phyloP scores from a whole-genome alignment of 306 rosid genomes.

The Biancaea sappan region DNA sequence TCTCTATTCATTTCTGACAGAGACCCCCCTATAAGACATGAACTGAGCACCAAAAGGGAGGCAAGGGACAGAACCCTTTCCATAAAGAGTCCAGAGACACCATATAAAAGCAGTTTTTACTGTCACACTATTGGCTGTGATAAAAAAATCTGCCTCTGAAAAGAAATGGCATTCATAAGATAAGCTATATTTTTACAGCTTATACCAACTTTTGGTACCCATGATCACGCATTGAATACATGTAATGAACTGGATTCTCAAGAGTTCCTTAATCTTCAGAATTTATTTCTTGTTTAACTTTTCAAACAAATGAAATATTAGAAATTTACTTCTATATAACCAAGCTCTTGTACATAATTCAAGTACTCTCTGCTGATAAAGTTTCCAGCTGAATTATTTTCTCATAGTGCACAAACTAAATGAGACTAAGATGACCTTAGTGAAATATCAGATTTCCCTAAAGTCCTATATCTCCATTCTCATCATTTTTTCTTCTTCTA shows the following conservation, averaged over 20 bases:
- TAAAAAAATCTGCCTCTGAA: neutral
- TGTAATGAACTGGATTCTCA: neutral
- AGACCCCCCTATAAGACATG: too few species aligned
- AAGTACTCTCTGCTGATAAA: neutral
- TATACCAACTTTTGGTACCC: neutral
- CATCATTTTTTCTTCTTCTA: neutral
- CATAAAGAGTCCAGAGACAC: neutral
- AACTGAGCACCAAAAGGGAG: neutral
- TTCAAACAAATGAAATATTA: neutral
- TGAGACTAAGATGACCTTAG: neutral
- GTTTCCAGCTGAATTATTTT: neutral
- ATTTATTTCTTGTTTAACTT: neutral
- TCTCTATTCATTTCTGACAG: too few species aligned
- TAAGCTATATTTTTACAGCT: neutral
- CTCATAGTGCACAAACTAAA: neutral
- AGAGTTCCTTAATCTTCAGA: neutral
- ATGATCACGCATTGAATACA: neutral
- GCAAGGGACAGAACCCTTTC: neutral
- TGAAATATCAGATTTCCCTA: neutral
- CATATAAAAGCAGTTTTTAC: too few species aligned
- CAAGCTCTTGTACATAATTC: neutral
- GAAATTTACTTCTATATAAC: neutral
- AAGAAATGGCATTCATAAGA: neutral
- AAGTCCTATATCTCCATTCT: neutral
- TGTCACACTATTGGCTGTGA: too few species aligned